Evolutionary conservation across 306 rosid genomes (phyloP).

Genomic region (Corylus avellana): DNA sequence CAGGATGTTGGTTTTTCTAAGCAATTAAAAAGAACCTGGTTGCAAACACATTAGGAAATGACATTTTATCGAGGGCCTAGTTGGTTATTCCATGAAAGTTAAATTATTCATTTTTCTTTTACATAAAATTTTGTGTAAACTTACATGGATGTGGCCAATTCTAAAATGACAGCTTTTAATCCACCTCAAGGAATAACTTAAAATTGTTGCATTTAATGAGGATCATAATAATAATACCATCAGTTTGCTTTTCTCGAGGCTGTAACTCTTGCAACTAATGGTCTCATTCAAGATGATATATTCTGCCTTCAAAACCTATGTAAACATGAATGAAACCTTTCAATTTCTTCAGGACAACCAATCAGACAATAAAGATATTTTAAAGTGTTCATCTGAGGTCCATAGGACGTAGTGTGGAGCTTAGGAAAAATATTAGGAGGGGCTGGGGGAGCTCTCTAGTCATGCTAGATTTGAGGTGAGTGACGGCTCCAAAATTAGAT

Average conservation of each 20-base stretch:
- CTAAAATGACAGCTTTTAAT: not conserved
- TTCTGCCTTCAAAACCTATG: not conserved
- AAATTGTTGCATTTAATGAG: no score
- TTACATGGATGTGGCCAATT: not conserved
- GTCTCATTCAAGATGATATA: not conserved
- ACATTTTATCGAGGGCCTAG: not conserved
- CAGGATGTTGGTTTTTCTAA: not conserved
- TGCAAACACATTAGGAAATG: not conserved
- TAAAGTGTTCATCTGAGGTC: no score
- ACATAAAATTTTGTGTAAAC: not conserved
- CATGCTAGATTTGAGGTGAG: no score
- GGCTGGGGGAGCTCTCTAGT: no score
- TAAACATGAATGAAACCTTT: no score
- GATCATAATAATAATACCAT: no score
- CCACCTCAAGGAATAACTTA: no score
- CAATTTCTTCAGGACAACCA: no score
- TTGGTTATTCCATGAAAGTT: not conserved
- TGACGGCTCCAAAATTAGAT: no score
- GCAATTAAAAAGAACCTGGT: not conserved
- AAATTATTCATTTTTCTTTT: not conserved
- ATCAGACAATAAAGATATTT: no score
- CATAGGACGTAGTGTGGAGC: no score
- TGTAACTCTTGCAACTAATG: not conserved
- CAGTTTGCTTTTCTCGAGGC: not conserved
- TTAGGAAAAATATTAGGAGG: no score